Evolutionary conservation across 1,284 basidiomycete genomes (phyloP).

Genomic region (Termitomyces sp.): DNA sequence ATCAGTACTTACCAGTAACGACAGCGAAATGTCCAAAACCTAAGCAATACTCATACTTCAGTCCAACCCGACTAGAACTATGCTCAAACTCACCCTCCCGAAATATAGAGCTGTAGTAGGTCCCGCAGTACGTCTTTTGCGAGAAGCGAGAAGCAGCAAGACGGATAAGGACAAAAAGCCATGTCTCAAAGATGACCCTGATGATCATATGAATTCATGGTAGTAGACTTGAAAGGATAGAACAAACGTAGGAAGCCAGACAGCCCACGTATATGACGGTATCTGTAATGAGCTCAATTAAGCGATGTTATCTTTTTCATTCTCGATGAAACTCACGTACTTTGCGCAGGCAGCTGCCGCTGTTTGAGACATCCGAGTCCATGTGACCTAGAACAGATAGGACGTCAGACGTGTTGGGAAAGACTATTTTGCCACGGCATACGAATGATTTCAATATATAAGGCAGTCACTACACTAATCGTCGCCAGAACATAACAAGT

Average conservation of each 20-base stretch:
- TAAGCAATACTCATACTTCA: background rate
- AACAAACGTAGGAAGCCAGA: slow-evolving; percentile 13
- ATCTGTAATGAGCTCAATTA: background rate
- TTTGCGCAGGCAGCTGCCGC: slow-evolving; percentile 1
- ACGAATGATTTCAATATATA: background rate
- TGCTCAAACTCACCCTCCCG: slow-evolving; percentile 6
- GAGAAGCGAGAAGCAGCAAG: slow-evolving; percentile 4
- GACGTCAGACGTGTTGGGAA: background rate
- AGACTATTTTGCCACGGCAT: background rate
- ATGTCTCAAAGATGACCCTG: slow-evolving; percentile 7
- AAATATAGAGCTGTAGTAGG: slow-evolving; percentile 8
- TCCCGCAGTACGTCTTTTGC: background rate
- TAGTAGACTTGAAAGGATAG: too few species aligned
- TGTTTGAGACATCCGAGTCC: background rate
- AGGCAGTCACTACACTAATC: slow-evolving; percentile 2
- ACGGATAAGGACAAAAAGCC: slow-evolving; percentile 6
- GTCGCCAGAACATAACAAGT: slow-evolving; percentile 7
- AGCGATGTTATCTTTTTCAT: background rate
- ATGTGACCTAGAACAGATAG: background rate
- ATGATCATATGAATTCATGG: background rate
- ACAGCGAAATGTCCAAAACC: slow-evolving; percentile 9
- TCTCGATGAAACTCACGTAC: background rate
- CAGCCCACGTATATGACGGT: slow-evolving; percentile 7
- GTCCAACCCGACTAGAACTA: background rate
- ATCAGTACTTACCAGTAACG: slow-evolving; percentile 3